These are phyloP conservation scores for Xenosphaeropsis pyriputrescens DNA, from an alignment of 2,329 filamentous ascomycete genomes.

Conservation along the genomic window DNA sequence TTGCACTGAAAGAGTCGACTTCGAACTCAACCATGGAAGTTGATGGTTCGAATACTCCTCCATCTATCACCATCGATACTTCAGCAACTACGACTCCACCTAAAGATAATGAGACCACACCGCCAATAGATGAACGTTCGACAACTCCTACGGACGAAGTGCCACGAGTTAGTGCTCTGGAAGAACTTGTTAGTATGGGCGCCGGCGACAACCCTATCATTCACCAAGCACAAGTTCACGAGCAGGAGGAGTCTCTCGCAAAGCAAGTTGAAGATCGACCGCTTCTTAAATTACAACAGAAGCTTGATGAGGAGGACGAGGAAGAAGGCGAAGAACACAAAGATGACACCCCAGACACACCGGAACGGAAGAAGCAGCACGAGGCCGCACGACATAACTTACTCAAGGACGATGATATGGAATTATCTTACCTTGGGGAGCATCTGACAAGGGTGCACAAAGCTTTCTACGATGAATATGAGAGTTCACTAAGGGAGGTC, in stretches of 20 bases:
- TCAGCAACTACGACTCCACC: conserved; percentile 13
- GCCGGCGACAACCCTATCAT: conserved; percentile 52
- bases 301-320: conserved; percentile 75
- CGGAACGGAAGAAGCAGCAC: conserved; percentile 13
- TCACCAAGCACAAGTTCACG: conserved; percentile 62
- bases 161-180: conserved; percentile 32
- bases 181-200: conserved; percentile 65
- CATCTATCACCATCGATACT: conserved; percentile 3
- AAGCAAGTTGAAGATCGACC: conserved; percentile 83
- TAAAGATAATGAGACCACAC: conserved; percentile 19
- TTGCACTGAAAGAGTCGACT: background rate
- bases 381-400: conserved; percentile 48
- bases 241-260: conserved; percentile 77
- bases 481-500: conserved; percentile 28
- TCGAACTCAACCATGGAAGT: background rate
- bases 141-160: conserved; percentile 2
- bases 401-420: conserved; percentile 75
- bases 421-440: conserved; percentile 62
- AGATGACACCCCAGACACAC: conserved; percentile 16
- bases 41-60: conserved; percentile 4
- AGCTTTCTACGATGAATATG: conserved; percentile 74
- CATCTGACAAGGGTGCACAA: conserved; percentile 64
- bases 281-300: conserved; percentile 79
- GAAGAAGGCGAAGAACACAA: conserved; percentile 23
- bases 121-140: background rate